Conservation (phyloP, 371 early-diverging fungal species). For the Parasitella parasitica region DNA sequence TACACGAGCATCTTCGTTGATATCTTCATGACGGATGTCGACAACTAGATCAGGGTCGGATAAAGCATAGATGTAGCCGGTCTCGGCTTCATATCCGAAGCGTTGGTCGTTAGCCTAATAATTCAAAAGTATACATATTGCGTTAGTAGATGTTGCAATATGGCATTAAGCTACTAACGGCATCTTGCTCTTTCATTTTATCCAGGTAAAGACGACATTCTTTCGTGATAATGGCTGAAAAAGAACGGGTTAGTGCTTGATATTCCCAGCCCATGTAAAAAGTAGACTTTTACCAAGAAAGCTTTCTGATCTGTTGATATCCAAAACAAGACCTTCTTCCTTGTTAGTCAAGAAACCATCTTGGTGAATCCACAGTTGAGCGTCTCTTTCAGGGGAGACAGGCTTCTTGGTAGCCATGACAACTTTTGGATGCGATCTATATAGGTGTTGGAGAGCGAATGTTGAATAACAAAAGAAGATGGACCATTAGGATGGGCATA, state of each 20-base stretch:
- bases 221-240: conserved; percentile 38
- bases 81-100: conserved; percentile 29
- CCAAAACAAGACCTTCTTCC: conserved; percentile 34
- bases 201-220: conserved; percentile 41
- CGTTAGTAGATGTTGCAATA: not conserved
- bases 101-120: conserved; percentile 31
- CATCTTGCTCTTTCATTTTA: conserved; percentile 39
- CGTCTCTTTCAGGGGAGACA: conserved; percentile 37
- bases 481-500: no score
- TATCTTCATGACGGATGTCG: conserved; percentile 27
- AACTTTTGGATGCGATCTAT: conserved; percentile 31
- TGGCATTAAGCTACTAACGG: conserved; percentile 20
- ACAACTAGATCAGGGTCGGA: conserved; percentile 22
- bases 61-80: conserved; percentile 30
- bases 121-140: no score
- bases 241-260: not conserved
- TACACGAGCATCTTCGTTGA: conserved; percentile 22
- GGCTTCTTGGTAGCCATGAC: conserved; percentile 34
- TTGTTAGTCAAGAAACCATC: conserved; percentile 48
- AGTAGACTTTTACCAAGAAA: conserved; percentile 31
- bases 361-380: conserved; percentile 47
- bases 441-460: not conserved
- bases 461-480: not conserved
- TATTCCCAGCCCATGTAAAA: not conserved
- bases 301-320: conserved; percentile 36